Evolutionary conservation across 1,139 yeast species (phyloP).

Genomic region (Suhomyces bolitotheri): DNA sequence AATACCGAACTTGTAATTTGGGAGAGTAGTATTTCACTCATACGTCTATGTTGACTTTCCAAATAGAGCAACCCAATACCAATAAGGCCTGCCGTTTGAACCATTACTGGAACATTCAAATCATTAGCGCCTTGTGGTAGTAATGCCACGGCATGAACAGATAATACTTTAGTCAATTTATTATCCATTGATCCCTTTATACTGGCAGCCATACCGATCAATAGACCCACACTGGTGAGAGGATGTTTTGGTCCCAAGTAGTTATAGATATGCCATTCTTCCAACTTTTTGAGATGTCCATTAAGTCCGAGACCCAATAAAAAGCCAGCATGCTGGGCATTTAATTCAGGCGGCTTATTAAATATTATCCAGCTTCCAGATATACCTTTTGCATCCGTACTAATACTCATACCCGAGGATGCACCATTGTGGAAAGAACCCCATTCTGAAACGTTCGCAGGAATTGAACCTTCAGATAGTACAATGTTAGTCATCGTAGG

Average conservation of each 20-base stretch:
- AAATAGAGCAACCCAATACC: slow-evolving; percentile 86
- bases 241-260: slow-evolving; percentile 89
- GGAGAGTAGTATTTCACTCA: slow-evolving; percentile 77
- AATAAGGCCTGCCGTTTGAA: slow-evolving; percentile 88
- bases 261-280: slow-evolving; percentile 97
- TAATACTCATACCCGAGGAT: slow-evolving; percentile 78
- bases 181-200: slow-evolving; percentile 80
- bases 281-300: slow-evolving; percentile 80
- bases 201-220: slow-evolving; percentile 94
- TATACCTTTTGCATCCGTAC: slow-evolving; percentile 67
- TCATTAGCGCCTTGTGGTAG: slow-evolving; percentile 91
- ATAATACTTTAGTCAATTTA: slow-evolving; percentile 83
- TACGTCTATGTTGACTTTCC: slow-evolving; percentile 78
- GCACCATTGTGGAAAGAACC: slow-evolving; percentile 93
- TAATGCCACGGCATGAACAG: slow-evolving; percentile 91
- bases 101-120: slow-evolving; percentile 76
- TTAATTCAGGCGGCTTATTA: slow-evolving; percentile 71
- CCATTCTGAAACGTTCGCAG: slow-evolving; percentile 64
- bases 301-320: slow-evolving; percentile 88
- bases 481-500: slow-evolving; percentile 70
- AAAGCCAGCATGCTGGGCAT: slow-evolving; percentile 92
- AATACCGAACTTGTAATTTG: slow-evolving; percentile 60
- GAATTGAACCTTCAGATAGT: slow-evolving; percentile 55
- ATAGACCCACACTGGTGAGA: slow-evolving; percentile 79
- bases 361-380: slow-evolving; percentile 92